phyloP scores from a whole-genome alignment of 257 asterid genomes.

The Solanum bukasovii region DNA sequence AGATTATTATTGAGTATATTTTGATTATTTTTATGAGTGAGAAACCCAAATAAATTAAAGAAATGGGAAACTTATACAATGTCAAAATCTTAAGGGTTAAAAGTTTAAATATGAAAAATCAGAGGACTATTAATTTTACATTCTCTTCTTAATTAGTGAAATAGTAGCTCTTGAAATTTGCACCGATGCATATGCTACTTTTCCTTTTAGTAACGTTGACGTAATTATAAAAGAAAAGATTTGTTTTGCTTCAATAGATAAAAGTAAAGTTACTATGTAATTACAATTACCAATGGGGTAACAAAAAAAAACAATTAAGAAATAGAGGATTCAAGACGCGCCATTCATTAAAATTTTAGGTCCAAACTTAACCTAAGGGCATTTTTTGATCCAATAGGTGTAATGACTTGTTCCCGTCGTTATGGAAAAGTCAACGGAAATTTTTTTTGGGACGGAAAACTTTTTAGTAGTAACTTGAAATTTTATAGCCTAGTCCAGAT shows the following conservation, averaged over 20 bases:
- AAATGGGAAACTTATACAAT: neutral
- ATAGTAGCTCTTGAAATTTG: conserved; percentile 14
- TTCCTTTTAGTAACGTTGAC: neutral
- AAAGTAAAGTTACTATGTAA: neutral
- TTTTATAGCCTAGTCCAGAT: too few species aligned
- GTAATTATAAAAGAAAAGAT: neutral
- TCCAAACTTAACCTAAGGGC: too few species aligned
- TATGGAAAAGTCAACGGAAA: too few species aligned
- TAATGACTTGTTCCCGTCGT: rapidly evolving
- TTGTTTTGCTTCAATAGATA: neutral
- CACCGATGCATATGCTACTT: conserved; percentile 19
- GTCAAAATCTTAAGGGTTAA: neutral
- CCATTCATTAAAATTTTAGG: too few species aligned
- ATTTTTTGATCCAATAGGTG: too few species aligned
- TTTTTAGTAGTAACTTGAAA: too few species aligned
- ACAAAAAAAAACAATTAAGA: neutral
- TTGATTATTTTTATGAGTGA: neutral
- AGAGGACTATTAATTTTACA: neutral
- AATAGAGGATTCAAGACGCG: neutral
- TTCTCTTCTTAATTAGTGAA: neutral
- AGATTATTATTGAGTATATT: neutral
- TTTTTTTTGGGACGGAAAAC: too few species aligned
- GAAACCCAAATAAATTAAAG: neutral
- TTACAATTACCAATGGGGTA: neutral
- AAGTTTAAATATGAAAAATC: neutral